Conservation (phyloP, 805 yeast genomes). For the Hanseniaspora mollemarum region DNA sequence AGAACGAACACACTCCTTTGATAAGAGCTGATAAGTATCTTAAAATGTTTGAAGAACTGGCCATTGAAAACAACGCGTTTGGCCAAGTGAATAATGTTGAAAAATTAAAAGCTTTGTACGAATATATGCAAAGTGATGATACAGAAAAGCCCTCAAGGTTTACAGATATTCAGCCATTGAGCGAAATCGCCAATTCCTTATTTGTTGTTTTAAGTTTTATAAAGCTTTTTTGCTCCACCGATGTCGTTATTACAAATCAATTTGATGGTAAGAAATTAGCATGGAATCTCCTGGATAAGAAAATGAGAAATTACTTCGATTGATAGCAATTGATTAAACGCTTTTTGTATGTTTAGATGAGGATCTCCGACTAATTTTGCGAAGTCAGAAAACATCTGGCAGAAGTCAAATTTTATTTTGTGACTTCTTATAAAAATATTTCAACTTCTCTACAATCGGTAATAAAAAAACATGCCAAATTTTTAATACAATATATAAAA, state of each 20-base stretch:
- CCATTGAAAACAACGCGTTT: neutral
- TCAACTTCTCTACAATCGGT: too few species aligned
- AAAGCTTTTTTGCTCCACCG: constrained; percentile 10
- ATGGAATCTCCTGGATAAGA: constrained; percentile 8
- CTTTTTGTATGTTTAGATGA: too few species aligned
- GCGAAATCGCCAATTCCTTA: constrained; percentile 5
- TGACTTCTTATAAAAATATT: too few species aligned
- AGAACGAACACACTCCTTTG: neutral
- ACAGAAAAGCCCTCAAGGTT: neutral
- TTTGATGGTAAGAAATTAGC: constrained; percentile 14
- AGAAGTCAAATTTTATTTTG: too few species aligned
- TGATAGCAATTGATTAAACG: neutral
- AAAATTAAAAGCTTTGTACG: neutral
- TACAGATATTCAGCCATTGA: constrained; percentile 4
- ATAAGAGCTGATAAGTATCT: neutral
- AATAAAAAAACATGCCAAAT: too few species aligned
- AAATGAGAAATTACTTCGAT: constrained; percentile 12
- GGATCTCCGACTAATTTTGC: too few species aligned
- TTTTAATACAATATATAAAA: too few species aligned
- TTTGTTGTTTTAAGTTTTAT: constrained; percentile 14
- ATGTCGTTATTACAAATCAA: constrained; percentile 11
- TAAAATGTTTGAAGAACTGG: constrained; percentile 9
- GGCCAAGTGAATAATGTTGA: neutral
- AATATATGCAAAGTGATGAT: neutral
- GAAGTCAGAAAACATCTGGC: too few species aligned